Evolutionary conservation across 2,329 filamentous ascomycete genomes (phyloP).

Genomic region (Ceratocystis ficicola): DNA sequence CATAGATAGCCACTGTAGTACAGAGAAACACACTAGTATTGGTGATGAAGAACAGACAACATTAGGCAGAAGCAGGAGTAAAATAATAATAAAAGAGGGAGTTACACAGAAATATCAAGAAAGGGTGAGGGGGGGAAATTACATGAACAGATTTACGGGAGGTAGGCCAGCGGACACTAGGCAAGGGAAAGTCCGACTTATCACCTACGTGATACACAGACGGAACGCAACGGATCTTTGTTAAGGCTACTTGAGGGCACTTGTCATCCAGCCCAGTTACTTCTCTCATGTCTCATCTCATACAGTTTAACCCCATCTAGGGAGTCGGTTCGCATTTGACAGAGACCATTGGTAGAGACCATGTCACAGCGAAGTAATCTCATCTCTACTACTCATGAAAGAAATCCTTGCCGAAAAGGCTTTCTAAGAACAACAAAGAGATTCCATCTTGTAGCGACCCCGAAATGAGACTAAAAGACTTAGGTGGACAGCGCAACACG

Average conservation of each 20-base stretch:
- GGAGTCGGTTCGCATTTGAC: background rate
- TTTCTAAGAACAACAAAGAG: background rate
- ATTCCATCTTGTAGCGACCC: background rate
- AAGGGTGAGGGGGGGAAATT: no score
- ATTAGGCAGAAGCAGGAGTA: background rate
- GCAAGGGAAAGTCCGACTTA: background rate
- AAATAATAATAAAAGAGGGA: background rate
- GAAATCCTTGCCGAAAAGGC: background rate
- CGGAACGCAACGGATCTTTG: conserved; percentile 2
- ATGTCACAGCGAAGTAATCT: no score
- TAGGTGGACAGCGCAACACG: background rate
- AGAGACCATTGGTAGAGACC: no score
- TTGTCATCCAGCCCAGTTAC: background rate
- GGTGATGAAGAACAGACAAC: background rate
- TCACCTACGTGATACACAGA: background rate
- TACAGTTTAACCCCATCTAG: background rate
- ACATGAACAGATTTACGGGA: no score
- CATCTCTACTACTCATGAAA: no score
- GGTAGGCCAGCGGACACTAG: background rate
- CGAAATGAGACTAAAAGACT: background rate
- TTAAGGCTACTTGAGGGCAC: background rate
- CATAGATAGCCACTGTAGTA: background rate
- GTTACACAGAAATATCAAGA: background rate
- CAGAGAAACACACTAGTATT: background rate
- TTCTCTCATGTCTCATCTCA: background rate